Base-by-base conservation (phyloP, 345 rosid genomes). In the Geranium rotundifolium region DNA sequence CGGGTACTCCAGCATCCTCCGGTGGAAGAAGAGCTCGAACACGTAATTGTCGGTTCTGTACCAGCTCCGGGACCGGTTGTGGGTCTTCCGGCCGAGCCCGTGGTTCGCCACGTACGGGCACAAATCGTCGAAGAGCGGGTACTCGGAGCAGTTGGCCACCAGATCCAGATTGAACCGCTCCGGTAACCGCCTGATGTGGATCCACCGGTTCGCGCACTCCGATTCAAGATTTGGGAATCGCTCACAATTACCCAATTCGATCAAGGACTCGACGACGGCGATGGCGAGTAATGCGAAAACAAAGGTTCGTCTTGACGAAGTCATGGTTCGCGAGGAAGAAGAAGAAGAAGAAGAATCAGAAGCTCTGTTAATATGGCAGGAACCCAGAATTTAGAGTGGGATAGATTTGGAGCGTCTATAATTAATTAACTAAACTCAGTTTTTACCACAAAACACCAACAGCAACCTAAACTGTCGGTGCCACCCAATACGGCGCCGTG, bases 11-110 rank as follows among this genome's bases (percentile, higher is more conserved):
- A 90, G 84, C 68, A 93, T 79, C 63, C 99, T 71, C 20, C 90
- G 84, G 65, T 93, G 99, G 82, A 90, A 90, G 19, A 78, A 34
- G 57, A 87, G 86, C 77, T 93, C 99, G 17, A 93, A 84, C 65
- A 86, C 67, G 16, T 78, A 71, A 17, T 87, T 82, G 75, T 93
- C 95, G 66, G 97, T 78, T 27, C 99, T 72, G 72, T 77, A 88
- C 99, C 97, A 93, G 69, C 91, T 84, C 54, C 79, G 95, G 65
- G 95, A 84, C 18, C 80, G 82, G 75, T 73, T 63, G 70, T 86
- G 97, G 80, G 97, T 93, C 63, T 81, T 88, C 12, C 75, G 90
- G 19, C 97, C 97, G 39, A 93, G 85, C 37, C 99, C 99, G 60
- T 93, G 99, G 67, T 90, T 90, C 58, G 85, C 76, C 46, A 88